Evolutionary conservation across 768 basidiomycete genomes (phyloP), one percentile per base, ranked within the genome.

Genomic region (Piloderma croceum): DNA sequence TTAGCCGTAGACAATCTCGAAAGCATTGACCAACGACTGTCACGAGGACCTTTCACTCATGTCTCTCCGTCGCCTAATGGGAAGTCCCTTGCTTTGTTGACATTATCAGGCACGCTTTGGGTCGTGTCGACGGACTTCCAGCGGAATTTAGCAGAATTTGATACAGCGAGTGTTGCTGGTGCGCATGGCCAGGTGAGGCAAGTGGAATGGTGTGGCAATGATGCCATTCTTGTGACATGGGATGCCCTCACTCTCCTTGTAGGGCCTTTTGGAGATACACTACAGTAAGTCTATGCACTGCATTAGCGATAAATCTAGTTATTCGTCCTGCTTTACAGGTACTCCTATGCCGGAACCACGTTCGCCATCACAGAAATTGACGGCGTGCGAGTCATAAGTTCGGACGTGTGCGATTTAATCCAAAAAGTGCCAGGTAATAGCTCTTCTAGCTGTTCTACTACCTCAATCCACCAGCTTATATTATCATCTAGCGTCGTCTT

Each of bases 81-180:
- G 25, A 91, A 93, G 52, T 83, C 90, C 34, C 71, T 98, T 12
- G 91, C 91, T 0, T 66, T 98, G 3, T 64, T 94, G 25, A 90
- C 86, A 2, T 77, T 71, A 40, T 67, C 71, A 9, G 82, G 82
- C 5, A 65, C 76, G 4, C 75, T 97, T 21, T 90, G 88, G 85
- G 93, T 97, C 24, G 89, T 97, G n/a, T 94, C 93, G 10, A 76
- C 82, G 10, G 90, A 97, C 60, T 97, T 98, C 56, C 83, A 88
- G 47, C 76, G 89, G 31, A 87, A 75, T 52, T 73, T 94, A 50
- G 87, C 90, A 3, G 93, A 96, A 56, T 91, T 89, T 49, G 79
- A 91, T 42, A 85, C 86, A 2, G 69, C 59, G 6, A 68, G 65
- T 20, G 71, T 76, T 22, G 54, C 65, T 44, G 76, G 69, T 5